Conservation (phyloP, 768 basidiomycete genomes). For the Trametes villosa region DNA sequence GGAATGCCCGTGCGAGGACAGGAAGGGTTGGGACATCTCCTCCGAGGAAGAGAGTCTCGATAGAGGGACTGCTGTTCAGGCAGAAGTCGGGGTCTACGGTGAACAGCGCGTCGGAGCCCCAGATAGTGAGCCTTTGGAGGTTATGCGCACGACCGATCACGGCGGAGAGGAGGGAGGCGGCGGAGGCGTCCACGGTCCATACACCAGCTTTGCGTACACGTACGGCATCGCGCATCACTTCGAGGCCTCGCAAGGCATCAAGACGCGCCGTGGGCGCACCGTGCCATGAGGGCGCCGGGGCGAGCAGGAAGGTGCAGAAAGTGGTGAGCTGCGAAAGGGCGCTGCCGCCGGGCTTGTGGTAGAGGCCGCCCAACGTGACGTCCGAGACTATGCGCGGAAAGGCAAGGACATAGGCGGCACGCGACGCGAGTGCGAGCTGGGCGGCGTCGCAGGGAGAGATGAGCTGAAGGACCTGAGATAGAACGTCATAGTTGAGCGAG, state of each 20-base stretch:
- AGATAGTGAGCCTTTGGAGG: conserved; percentile 23
- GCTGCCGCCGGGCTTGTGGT: conserved; percentile 22
- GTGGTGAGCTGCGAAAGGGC: conserved; percentile 20
- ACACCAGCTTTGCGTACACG: conserved; percentile 13
- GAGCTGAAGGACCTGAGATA: conserved; percentile 19
- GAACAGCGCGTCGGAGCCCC: conserved; percentile 25
- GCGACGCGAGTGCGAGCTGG: conserved; percentile 23
- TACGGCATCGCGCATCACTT: conserved; percentile 26
- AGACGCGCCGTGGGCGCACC: conserved; percentile 18
- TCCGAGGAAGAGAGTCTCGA: conserved; percentile 23
- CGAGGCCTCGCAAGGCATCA: conserved; percentile 12
- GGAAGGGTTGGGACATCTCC: conserved; percentile 23
- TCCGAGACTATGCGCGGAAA: conserved; percentile 26
- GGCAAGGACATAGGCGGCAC: conserved; percentile 22
- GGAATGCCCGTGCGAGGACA: conserved; percentile 23
- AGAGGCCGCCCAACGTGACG: conserved; percentile 20
- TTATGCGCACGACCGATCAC: conserved; percentile 17
- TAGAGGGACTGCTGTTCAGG: conserved; percentile 12
- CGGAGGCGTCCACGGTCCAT: conserved; percentile 15
- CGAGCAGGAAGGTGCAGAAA: conserved; percentile 23
- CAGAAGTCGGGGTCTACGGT: conserved; percentile 20
- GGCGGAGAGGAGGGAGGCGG: conserved; percentile 14
- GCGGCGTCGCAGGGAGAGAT: conserved; percentile 20
- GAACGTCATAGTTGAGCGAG: conserved; percentile 26
- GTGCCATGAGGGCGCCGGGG: conserved; percentile 17